Base-by-base conservation (phyloP, 169 alveolate species). In the Neospora caninum region DNA sequence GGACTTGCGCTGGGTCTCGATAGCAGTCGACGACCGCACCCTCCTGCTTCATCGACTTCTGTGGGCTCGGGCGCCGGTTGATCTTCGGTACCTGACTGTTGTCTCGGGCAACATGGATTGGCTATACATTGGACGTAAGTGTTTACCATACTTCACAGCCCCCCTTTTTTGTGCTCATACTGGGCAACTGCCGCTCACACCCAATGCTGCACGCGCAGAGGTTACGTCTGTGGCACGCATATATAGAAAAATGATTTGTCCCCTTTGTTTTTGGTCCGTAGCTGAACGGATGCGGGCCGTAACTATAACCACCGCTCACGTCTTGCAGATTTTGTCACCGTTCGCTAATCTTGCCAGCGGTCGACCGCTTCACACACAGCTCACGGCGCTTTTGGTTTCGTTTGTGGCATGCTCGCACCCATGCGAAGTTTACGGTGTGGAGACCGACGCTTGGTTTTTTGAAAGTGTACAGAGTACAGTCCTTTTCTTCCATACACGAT, bases 111-210 rank as follows among this genome's bases (percentile, higher is more conserved):
- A 54, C 78, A 70, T 84, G 84, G 94, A 91, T 29, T 91, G 94
- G 94, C 94, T 91, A 1, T 58, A 69, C n/a, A 34, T 91, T 36
- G 94, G 94, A n/a, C 88, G 94, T 91, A 78, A 73, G 88, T 20
- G 39, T 18, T 13, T 13, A 20, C 4, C 84, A 34, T 31, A 20
- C 49, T 36, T 9, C 43, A 7, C 36, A 69, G 41, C n/a, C 80
- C 41, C 18, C 41, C 80, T 25, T 6, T 10, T 6, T 10, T 25
- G 29, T 69, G 38, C 80, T 10, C 41, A n/a, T 4, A 4, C 29
- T 69, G 80, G 18, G 6, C 31, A 29, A 20, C 41, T 25, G 31
- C 41, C 80, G 41, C 41, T 49, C 58, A 13, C 58, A 49, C 4
- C 58, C 58, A 49, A 49, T 13, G 58, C 58, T 4, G 58, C 58